Evolutionary conservation across 2,329 filamentous ascomycete species (phyloP).

Genomic region (Pseudogymnoascus sp.): DNA sequence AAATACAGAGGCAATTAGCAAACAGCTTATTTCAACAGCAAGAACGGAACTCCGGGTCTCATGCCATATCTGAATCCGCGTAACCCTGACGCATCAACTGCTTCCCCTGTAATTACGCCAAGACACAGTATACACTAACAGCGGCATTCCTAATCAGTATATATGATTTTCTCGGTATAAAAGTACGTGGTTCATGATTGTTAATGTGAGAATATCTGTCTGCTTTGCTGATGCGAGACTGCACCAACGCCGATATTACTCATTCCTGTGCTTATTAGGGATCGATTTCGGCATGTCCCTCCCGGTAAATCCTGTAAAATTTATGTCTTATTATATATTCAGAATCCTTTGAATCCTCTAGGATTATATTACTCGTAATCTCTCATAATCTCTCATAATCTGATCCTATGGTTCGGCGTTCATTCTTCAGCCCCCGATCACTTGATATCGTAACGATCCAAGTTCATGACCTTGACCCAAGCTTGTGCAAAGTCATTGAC

Average conservation of each 20-base stretch:
- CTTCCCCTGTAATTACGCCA: background rate
- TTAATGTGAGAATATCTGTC: background rate
- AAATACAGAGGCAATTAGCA: background rate
- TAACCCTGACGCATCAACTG: background rate
- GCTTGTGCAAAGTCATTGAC: conserved; percentile 49
- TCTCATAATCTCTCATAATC: background rate
- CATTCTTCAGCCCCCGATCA: background rate
- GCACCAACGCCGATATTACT: background rate
- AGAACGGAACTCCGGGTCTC: background rate
- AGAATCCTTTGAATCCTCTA: background rate
- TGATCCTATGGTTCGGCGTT: background rate
- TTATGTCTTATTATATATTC: background rate
- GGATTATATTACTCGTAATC: background rate
- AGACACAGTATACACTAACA: background rate
- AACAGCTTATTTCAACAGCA: conserved; percentile 1
- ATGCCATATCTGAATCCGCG: background rate
- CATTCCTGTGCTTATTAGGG: background rate
- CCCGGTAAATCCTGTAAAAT: background rate
- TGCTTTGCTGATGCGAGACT: background rate
- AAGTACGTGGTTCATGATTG: background rate
- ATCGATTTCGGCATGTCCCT: background rate
- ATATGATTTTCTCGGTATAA: background rate
- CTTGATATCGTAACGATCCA: conserved; percentile 48
- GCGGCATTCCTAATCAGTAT: background rate
- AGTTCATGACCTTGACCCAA: conserved; percentile 54